phyloP scores from a whole-genome alignment of 352 stramenopile species.

The Thalassiosira mediterranea region DNA sequence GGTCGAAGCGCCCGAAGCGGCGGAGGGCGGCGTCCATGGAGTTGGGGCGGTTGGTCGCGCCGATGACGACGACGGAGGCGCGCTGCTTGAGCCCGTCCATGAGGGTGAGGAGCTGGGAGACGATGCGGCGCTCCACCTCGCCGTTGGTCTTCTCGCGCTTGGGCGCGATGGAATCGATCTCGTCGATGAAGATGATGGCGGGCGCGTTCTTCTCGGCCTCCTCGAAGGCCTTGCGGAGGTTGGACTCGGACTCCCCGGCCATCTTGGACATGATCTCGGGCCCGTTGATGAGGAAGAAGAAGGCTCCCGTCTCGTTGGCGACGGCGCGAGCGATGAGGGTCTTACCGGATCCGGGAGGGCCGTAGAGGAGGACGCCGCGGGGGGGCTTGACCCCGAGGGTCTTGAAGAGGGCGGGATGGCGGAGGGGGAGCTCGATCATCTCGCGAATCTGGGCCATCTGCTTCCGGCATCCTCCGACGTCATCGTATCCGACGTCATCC shows the following conservation, averaged over 20 bases:
- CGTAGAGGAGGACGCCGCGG: slow-evolving; percentile 91
- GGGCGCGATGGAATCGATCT: slow-evolving; percentile 98
- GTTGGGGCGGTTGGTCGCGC: slow-evolving; percentile 93
- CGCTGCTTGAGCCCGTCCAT: slow-evolving; percentile 91
- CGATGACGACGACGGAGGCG: not conserved
- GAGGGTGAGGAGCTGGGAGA: slow-evolving; percentile 96
- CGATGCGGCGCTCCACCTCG: slow-evolving; percentile 97
- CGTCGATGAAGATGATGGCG: slow-evolving; percentile 99
- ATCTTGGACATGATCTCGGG: slow-evolving; percentile 99
- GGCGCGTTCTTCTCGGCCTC: slow-evolving; percentile 99
- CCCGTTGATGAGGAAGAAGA: slow-evolving; percentile 99
- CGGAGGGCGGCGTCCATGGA: slow-evolving; percentile 95
- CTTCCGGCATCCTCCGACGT: slow-evolving; percentile 85
- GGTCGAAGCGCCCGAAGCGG: slow-evolving; percentile 97
- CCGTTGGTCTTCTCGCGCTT: slow-evolving; percentile 99
- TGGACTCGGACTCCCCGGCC: slow-evolving; percentile 83
- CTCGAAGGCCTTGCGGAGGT: slow-evolving; percentile 95
- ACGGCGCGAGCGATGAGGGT: slow-evolving; percentile 98
- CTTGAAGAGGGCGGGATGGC: slow-evolving; percentile 86
- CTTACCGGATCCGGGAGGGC: slow-evolving; percentile 93
- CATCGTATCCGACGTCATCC: slow-evolving; percentile 90
- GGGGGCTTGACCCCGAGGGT: slow-evolving; percentile 90
- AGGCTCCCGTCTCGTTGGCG: slow-evolving; percentile 98
- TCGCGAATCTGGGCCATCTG: slow-evolving; percentile 91
- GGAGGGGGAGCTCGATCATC: slow-evolving; percentile 91